phyloP scores from a whole-genome alignment of 2,329 filamentous ascomycete genomes.

The Talaromyces sp. region DNA sequence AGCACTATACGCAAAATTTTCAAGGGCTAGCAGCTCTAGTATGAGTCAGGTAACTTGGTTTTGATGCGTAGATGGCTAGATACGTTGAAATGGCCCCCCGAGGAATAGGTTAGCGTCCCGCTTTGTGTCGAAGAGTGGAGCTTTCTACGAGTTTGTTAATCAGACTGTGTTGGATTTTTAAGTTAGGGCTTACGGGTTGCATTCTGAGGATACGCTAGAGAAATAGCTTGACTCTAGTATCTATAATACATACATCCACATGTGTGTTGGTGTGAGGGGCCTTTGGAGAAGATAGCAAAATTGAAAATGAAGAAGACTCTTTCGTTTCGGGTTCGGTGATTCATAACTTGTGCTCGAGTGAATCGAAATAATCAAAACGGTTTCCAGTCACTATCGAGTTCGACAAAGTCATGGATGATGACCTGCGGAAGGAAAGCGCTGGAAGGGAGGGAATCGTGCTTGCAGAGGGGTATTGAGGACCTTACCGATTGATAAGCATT shows the following conservation, averaged over 20 bases:
- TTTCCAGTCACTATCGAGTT: background rate
- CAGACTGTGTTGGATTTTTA: background rate
- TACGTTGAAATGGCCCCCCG: background rate
- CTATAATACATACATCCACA: too few species aligned
- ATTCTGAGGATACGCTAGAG: background rate
- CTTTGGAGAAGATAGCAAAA: too few species aligned
- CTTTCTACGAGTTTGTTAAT: background rate
- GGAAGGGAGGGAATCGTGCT: background rate
- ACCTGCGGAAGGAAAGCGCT: background rate
- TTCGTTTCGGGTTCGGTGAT: background rate
- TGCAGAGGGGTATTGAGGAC: background rate
- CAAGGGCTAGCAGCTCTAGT: background rate
- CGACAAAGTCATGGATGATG: background rate
- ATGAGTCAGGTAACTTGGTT: background rate
- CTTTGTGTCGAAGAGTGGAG: background rate
- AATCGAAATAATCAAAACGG: too few species aligned
- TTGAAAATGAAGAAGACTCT: background rate
- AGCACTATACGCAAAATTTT: background rate
- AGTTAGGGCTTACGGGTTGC: background rate
- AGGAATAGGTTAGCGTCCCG: background rate
- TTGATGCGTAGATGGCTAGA: background rate
- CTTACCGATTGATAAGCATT: background rate
- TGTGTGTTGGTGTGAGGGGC: too few species aligned
- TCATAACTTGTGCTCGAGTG: background rate
- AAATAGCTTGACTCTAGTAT: background rate